Evolutionary conservation across 257 asterid genomes (phyloP).

Genomic region (Marsdenia floribunda): DNA sequence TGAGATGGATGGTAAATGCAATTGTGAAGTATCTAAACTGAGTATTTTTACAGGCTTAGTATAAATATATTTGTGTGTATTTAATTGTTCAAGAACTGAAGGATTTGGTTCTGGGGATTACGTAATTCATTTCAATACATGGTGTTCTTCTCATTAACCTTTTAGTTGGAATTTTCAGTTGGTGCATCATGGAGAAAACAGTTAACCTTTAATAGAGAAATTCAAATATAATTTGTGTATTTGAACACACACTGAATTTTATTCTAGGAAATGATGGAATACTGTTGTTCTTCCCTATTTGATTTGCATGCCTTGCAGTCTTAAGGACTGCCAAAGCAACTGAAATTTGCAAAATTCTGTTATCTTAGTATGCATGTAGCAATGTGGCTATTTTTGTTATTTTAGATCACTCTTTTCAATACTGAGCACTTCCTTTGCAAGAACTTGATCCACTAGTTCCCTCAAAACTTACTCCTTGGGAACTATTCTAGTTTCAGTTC

Average conservation of each 20-base stretch:
- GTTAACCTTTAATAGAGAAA: not conserved
- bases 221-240: not conserved
- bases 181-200: not conserved
- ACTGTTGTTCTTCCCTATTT: not conserved
- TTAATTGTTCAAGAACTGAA: too few species aligned
- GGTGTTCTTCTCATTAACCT: not conserved
- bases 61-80: not conserved
- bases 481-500: not conserved
- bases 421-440: not conserved
- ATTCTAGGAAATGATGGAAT: not conserved
- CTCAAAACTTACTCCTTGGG: not conserved
- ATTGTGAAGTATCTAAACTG: not conserved
- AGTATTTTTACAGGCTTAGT: not conserved
- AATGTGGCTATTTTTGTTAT: not conserved
- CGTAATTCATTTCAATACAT: not conserved
- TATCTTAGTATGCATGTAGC: not conserved
- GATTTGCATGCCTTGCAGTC: not conserved
- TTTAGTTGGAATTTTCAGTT: not conserved
- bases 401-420: not conserved
- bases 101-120: not conserved
- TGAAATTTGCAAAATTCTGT: not conserved
- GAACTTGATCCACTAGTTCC: not conserved
- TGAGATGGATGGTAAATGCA: not conserved
- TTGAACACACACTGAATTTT: not conserved
- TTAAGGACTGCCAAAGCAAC: too few species aligned